Evolutionary conservation across 2,329 filamentous ascomycete genomes (phyloP).

Genomic region (Aspergillaceae sp.): DNA sequence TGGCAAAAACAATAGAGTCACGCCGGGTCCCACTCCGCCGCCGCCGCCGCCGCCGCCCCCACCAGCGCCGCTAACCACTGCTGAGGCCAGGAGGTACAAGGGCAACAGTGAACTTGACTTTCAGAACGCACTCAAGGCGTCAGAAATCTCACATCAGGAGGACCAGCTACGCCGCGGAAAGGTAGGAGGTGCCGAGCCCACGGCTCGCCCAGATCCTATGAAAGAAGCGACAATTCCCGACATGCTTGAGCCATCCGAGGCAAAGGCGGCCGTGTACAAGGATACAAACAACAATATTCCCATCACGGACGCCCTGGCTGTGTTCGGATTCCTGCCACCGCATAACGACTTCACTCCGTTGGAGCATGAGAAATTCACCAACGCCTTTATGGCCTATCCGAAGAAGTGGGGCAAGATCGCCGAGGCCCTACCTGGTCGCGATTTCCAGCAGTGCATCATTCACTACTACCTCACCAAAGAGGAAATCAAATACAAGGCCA

Average conservation of each 20-base stretch:
- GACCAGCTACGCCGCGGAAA: conserved; percentile 37
- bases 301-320: conserved; percentile 29
- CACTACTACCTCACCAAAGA: conserved; percentile 46
- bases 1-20: conserved; percentile 25
- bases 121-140: conserved; percentile 40
- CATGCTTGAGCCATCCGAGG: conserved; percentile 38
- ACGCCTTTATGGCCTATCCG: conserved; percentile 40
- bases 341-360: conserved; percentile 41
- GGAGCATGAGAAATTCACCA: conserved; percentile 39
- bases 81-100: conserved; percentile 37
- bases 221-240: conserved; percentile 41
- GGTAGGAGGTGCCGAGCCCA: conserved; percentile 23
- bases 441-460: conserved; percentile 42
- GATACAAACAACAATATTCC: conserved; percentile 40
- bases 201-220: conserved; percentile 36
- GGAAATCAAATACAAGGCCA: conserved; percentile 43
- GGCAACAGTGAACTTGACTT: conserved; percentile 44
- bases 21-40: conserved; percentile 28
- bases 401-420: conserved; percentile 47
- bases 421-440: conserved; percentile 37
- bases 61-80: conserved; percentile 22
- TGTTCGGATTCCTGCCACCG: conserved; percentile 39
- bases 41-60: conserved; percentile 25
- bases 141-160: conserved; percentile 41
- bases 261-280: conserved; percentile 33